These are phyloP conservation scores for Stephania japonica DNA, from an alignment of 164 flowering plant species.

Conservation along the genomic window DNA sequence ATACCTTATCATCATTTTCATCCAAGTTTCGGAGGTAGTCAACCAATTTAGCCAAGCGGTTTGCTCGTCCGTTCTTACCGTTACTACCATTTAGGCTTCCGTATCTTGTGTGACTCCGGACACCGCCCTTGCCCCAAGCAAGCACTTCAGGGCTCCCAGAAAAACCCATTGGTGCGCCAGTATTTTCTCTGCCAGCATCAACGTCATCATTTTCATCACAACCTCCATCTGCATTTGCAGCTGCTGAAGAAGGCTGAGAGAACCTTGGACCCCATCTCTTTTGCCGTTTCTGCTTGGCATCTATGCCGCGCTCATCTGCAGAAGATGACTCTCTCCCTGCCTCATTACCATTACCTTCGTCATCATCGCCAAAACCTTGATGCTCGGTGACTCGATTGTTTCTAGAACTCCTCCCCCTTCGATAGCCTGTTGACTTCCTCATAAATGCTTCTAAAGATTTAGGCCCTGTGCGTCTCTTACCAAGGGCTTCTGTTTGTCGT, in stretches of 20 bases:
- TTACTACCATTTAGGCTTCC: slow-evolving; percentile 40
- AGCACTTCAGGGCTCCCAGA: slow-evolving; percentile 55
- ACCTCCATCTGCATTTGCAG: slow-evolving; percentile 35
- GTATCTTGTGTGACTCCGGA: slow-evolving; percentile 63
- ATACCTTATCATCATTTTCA: slow-evolving; percentile 38
- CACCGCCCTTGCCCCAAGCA: slow-evolving; percentile 83
- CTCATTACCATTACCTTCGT: slow-evolving; percentile 50
- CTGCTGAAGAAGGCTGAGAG: slow-evolving; percentile 43
- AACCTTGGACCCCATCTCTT: slow-evolving; percentile 41
- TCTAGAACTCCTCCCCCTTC: slow-evolving; percentile 47
- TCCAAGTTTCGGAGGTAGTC: slow-evolving; percentile 49
- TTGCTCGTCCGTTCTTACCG: slow-evolving; percentile 34
- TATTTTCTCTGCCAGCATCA: slow-evolving; percentile 43
- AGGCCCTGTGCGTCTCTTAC: slow-evolving; percentile 41
- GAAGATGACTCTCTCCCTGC: slow-evolving; percentile 71
- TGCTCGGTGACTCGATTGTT: slow-evolving; percentile 31
- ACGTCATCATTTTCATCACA: slow-evolving; percentile 43
- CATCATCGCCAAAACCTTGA: slow-evolving; percentile 64
- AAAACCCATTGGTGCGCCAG: slow-evolving; percentile 48
- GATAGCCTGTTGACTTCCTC: slow-evolving; percentile 39
- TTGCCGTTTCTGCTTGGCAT: slow-evolving; percentile 42
- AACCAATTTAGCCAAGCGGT: slow-evolving; percentile 49
- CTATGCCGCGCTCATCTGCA: slow-evolving; percentile 53
- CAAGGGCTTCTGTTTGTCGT: slow-evolving; percentile 78
- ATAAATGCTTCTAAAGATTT: slow-evolving; percentile 40